These are phyloP conservation scores for Fistulifera pelliculosa DNA, from an alignment of 108 stramenopile species.

Conservation along the genomic window DNA sequence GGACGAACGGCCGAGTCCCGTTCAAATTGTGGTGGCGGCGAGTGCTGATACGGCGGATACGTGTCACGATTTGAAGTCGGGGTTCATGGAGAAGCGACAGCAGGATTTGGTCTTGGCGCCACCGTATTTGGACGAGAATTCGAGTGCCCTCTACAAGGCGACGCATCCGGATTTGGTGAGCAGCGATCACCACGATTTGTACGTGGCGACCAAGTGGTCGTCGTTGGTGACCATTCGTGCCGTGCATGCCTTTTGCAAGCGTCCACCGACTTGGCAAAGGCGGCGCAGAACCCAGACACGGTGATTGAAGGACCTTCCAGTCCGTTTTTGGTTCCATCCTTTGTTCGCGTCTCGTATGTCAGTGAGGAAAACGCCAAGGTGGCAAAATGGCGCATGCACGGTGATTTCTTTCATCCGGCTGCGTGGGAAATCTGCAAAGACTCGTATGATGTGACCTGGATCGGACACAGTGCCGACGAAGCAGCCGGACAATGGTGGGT, in stretches of 20 bases:
- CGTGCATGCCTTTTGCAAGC: constrained; percentile 73
- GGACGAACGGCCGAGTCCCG: constrained; percentile 75
- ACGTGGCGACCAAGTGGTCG: constrained; percentile 80
- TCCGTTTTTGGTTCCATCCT: constrained; percentile 81
- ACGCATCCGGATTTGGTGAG: constrained; percentile 78
- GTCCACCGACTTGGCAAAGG: constrained; percentile 74
- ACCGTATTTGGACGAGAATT: constrained; percentile 47
- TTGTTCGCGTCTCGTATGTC: constrained; percentile 79
- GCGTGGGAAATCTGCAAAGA: constrained; percentile 87
- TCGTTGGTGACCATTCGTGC: constrained; percentile 60
- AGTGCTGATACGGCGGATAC: constrained; percentile 69
- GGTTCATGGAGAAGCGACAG: constrained; percentile 79
- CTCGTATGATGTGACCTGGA: constrained; percentile 81
- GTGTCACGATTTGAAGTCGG: constrained; percentile 79
- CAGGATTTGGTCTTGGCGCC: constrained; percentile 76
- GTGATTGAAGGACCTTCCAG: constrained; percentile 46
- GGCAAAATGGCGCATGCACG: constrained; percentile 67
- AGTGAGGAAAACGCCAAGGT: constrained; percentile 84
- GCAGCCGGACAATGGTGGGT: constrained; percentile 86
- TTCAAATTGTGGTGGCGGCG: constrained; percentile 78
- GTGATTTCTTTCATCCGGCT: constrained; percentile 85
- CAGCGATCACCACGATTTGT: constrained; percentile 78
- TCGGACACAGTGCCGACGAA: constrained; percentile 63
- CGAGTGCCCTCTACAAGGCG: constrained; percentile 39
- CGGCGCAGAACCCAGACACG: constrained; percentile 28